Base-by-base conservation (phyloP, 768 basidiomycete species). In the Baorangia bicolor region DNA sequence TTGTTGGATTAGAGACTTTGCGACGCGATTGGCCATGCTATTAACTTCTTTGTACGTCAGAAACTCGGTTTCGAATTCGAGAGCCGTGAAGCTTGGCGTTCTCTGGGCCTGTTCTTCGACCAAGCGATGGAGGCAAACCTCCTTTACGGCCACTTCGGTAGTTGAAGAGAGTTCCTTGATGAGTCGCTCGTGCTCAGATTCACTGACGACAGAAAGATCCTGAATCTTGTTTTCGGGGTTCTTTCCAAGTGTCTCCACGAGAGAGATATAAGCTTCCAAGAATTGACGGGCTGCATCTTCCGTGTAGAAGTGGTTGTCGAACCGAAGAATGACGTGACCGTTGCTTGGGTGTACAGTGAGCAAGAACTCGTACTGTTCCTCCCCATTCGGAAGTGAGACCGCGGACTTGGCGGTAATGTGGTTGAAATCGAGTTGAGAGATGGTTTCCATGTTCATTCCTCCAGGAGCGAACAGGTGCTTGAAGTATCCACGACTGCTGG, bases 31-130 rank as follows among this genome's bases (percentile, higher is more conserved):
- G 5, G 74, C 65, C 39, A 56, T 62, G 6, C 55, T 33, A 25
- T 74, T 73, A 14, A 75, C 64, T 30, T 70, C 67, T 16, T 61
- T 45, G 56, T 70, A 75, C 0, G 73, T 72, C 34, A 75, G 38
- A 0, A 64, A 56, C 43, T 74, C 60, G 38, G 61, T 58, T 33
- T 64, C 69, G 20, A 70, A 69, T 42, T 70, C 68, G 25, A 69
- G 20, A 14, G 69, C 68, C 9, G 61, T 50, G 40, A 59, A 33
- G 18, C 23, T 25, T 3, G 68, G 69, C 9, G 69, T 66, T 37
- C 46, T 65, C 45, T 56, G 43, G 8, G 23, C 34, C 27, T 64
- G 63, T 27, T 65, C 56, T 35, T 65, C 56, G 14, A 64, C 60
- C 42, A 64, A 55, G 16, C 27, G 56, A 33, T 65, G 63, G 49